Base-by-base conservation (phyloP, 306 rosid species). In the Alnus rubra region DNA sequence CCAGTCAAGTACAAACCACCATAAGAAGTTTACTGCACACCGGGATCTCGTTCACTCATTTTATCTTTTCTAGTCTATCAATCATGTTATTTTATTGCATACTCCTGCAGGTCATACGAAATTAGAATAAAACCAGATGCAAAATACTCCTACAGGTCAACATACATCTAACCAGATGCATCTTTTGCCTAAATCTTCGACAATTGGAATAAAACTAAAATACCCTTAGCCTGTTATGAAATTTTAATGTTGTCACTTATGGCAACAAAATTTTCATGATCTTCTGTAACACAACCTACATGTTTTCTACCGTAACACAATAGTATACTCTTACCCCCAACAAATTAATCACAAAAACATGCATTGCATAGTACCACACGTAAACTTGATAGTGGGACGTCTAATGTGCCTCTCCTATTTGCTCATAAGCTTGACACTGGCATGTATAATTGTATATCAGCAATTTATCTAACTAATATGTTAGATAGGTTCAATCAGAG, bases 1-100 rank as follows among this genome's bases (percentile, higher is more conserved):
- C 44, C 51, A 67, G 72, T 67, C 51, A n/a, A 67, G 50, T 28
- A 67, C 72, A 67, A 42, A 42, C 33, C 16, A 67, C 48, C 70
- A 64, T 33, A 35, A 64, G 70, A 64, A 35, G 44, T 37, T 64
- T 55, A 55, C 60, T n/a, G 60, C 3, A 55, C 18, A 7, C 35
- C 10, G 72, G 51, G 14, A 67, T 67, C 51, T 9, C 72, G 45
- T 16, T n/a, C 31, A 67, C 4, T 30, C 49, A 42, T 39, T 67
- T 30, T 39, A 67, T 23, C 4, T 67, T 18, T 39, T 39, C 31
- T 67, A 67, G 72, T 2, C 48, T 2, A 9, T 19, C n/a, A 7
- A 39, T 18, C 28, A 67, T 67, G 28, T 15, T 42, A 44, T 42
- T 67, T n/a, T 59, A 9, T 42, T 8, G 31, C 51, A 8, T 42